These are phyloP conservation scores for Botryotinia calthae DNA, from an alignment of 2,329 filamentous ascomycete genomes.

Conservation along the genomic window DNA sequence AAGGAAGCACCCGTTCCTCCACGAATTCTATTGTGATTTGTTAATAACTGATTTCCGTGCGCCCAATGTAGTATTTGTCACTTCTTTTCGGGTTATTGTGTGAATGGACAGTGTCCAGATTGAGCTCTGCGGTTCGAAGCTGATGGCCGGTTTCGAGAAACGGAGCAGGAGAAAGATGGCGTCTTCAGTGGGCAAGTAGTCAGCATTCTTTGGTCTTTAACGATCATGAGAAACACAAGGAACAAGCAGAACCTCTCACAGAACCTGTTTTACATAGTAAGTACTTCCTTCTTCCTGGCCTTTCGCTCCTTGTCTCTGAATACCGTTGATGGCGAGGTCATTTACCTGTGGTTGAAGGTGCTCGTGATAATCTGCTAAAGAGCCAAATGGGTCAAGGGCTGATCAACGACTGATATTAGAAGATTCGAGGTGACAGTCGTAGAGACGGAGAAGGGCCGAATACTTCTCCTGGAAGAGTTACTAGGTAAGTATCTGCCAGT, in stretches of 20 bases:
- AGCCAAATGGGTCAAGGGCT: fast-evolving
- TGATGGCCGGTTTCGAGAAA: not conserved
- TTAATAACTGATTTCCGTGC: not conserved
- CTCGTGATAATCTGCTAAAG: not conserved
- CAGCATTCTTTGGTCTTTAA: not conserved
- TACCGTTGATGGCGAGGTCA: not conserved
- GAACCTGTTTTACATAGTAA: not conserved
- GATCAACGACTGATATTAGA: not conserved
- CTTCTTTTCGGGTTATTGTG: not conserved
- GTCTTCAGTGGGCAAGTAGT: not conserved
- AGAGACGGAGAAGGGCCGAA: not conserved
- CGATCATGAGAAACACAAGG: not conserved
- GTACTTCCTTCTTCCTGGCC: not conserved
- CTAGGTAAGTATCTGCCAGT: not conserved
- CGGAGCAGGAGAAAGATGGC: not conserved
- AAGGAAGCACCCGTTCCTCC: not conserved
- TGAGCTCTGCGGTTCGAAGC: not conserved
- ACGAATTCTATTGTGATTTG: not conserved
- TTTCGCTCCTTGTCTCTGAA: not conserved
- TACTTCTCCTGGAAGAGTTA: not conserved
- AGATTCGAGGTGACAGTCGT: not conserved
- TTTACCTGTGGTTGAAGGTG: not conserved
- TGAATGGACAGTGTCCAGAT: not conserved
- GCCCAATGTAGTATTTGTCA: not conserved
- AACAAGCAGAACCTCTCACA: not conserved